Conservation (phyloP, 805 yeast species). For the Kodamaea leandrae region DNA sequence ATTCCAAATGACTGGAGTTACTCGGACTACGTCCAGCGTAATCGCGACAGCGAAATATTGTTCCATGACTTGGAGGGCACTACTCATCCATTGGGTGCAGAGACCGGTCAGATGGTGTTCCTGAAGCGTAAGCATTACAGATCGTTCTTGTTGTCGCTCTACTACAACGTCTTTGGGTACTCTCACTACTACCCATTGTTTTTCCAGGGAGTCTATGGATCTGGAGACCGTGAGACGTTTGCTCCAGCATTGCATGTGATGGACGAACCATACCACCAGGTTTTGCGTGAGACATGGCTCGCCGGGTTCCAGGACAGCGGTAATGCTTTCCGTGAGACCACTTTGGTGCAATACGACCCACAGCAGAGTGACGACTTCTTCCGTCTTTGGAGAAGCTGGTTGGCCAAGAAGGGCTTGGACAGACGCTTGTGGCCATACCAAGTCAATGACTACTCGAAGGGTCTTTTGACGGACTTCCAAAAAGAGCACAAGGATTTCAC, state of each 20-base stretch:
- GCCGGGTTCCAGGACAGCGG: slow-evolving; percentile 10
- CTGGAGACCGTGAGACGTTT: slow-evolving; percentile 44
- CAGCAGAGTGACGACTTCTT: slow-evolving; percentile 18
- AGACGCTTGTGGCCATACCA: slow-evolving; percentile 32
- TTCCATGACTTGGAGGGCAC: slow-evolving; percentile 31
- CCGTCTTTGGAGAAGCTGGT: slow-evolving; percentile 27
- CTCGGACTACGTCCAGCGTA: slow-evolving; percentile 10
- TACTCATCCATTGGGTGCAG: slow-evolving; percentile 38
- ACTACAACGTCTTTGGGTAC: slow-evolving; percentile 39
- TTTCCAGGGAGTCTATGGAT: slow-evolving; percentile 43
- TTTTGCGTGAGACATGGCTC: slow-evolving; percentile 16
- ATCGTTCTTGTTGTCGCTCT: slow-evolving; percentile 34
- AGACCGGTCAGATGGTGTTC: slow-evolving; percentile 40
- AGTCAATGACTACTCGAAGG: slow-evolving; percentile 22
- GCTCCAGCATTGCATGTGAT: slow-evolving; percentile 41
- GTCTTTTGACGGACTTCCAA: slow-evolving; percentile 21
- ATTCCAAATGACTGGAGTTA: slow-evolving; percentile 21
- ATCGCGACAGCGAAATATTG: slow-evolving; percentile 13
- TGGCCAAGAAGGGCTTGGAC: slow-evolving; percentile 22
- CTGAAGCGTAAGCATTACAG: slow-evolving; percentile 30
- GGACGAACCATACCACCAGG: slow-evolving; percentile 36
- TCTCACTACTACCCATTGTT: slow-evolving; percentile 36
- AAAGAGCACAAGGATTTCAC: slow-evolving; percentile 10
- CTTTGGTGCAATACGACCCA: slow-evolving; percentile 34
- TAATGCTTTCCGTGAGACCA: slow-evolving; percentile 19